These are phyloP conservation scores for Dimargaris cristalligena DNA, from an alignment of 192 early-diverging fungal genomes.

Conservation along the genomic window DNA sequence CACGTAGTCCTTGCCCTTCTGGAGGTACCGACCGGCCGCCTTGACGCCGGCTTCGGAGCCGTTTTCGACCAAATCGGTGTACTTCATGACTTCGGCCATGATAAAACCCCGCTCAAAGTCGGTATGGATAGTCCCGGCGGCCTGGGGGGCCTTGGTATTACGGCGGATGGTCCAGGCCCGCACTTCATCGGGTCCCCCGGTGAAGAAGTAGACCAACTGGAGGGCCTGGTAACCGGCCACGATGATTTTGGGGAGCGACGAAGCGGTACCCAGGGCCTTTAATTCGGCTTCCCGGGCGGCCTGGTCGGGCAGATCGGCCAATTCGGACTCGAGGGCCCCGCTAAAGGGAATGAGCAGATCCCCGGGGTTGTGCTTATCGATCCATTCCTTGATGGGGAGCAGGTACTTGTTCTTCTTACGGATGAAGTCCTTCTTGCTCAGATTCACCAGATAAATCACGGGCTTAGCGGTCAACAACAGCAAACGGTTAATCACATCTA, in stretches of 20 bases:
- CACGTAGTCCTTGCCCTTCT: constrained; percentile 83
- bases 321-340: constrained; percentile 56
- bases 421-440: constrained; percentile 73
- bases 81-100: constrained; percentile 85
- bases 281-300: constrained; percentile 38
- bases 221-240: constrained; percentile 78
- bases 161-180: constrained; percentile 83
- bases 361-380: constrained; percentile 79
- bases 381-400: constrained; percentile 78
- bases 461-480: constrained; percentile 89
- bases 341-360: constrained; percentile 87
- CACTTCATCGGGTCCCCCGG: constrained; percentile 79
- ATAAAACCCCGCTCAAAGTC: constrained; percentile 79
- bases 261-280: constrained; percentile 44
- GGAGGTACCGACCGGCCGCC: constrained; percentile 72
- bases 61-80: constrained; percentile 65
- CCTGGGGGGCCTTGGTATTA: constrained; percentile 71
- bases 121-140: constrained; percentile 83
- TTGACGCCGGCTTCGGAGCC: constrained; percentile 84
- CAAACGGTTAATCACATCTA: constrained; percentile 76
- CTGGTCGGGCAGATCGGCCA: constrained; percentile 30
- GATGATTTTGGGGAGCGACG: constrained; percentile 80
- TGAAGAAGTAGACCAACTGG: constrained; percentile 86
- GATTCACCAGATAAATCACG: constrained; percentile 85
- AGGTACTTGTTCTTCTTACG: constrained; percentile 93